Base-by-base conservation (phyloP, 179 eudicot genomes). In the Nepenthes alata region DNA sequence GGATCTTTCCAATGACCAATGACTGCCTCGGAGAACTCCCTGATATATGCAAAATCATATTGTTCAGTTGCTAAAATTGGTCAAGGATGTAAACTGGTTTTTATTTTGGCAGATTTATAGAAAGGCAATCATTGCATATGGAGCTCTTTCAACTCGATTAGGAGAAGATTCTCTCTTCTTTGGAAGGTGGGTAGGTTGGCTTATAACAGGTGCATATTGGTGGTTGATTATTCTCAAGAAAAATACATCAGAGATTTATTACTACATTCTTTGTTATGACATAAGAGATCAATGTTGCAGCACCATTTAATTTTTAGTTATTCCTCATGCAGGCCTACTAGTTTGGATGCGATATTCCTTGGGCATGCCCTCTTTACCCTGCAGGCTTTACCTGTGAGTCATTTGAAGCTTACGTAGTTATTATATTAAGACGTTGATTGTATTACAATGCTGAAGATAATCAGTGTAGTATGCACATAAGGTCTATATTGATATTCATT, bases 311-410 rank as follows among this genome's bases (percentile, higher is more conserved):
- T 55, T 16, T 25, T 25, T 54, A 14, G 34, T 13, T 59, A 58
- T 70, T 60, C 16, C 44, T 73, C 38, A 9, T 61, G 71, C 81
- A 91, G 96, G 85, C 91, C 96, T 38, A 83, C 93, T 59, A 91
- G 95, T 82, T 78, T 91, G 88, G 98, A 91, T 79, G 98, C 98
- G 38, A 53, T 71, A 56, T 81, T 91, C 76, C 86, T 91, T 59
- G 95, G 90, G 59, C 96, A 91, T 75, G 81, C 77, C 37, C 86
- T 91, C 55, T 80, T 91, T 67, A 66, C 75, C 13, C 91, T 91
- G 62, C 86, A 84, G 63, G 95, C 89, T 41, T 70, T 91, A 59
- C 91, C 96, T 58, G 98, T 91, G 79, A 91, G 98, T 83, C 54
- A 45, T 65, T 64, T 58, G 14, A 3, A n/a, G n/a, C 8, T n/a